These are phyloP conservation scores for Chaetomium sp. DNA, from an alignment of 2,329 filamentous ascomycete species.

Conservation along the genomic window DNA sequence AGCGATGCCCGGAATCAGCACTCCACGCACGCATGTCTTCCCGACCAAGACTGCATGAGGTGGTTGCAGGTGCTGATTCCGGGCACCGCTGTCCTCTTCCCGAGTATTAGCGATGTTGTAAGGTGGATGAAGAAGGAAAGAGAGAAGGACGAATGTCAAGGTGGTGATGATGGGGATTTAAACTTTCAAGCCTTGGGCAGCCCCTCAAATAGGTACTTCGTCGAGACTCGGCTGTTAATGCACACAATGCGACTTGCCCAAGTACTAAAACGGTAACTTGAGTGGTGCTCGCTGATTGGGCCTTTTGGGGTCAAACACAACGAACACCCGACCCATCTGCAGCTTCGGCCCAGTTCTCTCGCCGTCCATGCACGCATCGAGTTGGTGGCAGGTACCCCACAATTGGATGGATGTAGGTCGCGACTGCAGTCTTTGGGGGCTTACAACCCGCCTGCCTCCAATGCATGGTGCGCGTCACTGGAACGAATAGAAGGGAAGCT, in stretches of 20 bases:
- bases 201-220: neutral
- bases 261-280: neutral
- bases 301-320: slow-evolving; percentile 13
- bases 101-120: neutral
- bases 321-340: neutral
- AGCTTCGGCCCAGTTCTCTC: slow-evolving; percentile 15
- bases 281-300: slow-evolving; percentile 13
- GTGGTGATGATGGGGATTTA: neutral
- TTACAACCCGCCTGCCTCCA: neutral
- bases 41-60: neutral
- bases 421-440: neutral
- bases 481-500: neutral
- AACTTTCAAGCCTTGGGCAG: neutral
- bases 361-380: neutral
- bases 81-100: neutral
- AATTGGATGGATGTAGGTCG: slow-evolving; percentile 20
- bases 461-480: slow-evolving; percentile 1
- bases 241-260: neutral
- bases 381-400: no score
- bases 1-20: slow-evolving; percentile 4
- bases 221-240: neutral
- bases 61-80: neutral
- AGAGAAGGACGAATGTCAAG: neutral
- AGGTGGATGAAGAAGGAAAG: neutral
- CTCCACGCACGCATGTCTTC: neutral